These are phyloP conservation scores for Podospora australis DNA, from an alignment of 495 filamentous ascomycete genomes.

Conservation along the genomic window DNA sequence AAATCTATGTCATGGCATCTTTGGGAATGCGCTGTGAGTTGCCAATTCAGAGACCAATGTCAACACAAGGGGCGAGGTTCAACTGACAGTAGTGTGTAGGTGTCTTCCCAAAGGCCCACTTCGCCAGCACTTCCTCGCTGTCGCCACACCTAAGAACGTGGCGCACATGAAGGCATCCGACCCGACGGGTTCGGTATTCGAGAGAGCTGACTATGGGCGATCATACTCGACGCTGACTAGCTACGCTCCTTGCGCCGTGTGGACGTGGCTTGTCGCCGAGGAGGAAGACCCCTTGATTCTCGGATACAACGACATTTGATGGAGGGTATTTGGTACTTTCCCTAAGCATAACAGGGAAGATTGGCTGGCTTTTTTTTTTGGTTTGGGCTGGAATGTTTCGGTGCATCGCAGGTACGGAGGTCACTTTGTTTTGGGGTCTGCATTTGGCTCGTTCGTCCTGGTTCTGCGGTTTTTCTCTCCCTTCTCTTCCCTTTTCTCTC, in stretches of 20 bases:
- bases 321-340: no score
- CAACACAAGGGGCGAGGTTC: not conserved
- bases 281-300: slow-evolving; percentile 19
- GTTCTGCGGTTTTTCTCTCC: no score
- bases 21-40: slow-evolving; percentile 51
- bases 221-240: slow-evolving; percentile 23
- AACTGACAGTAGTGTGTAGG: slow-evolving; percentile 13
- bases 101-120: slow-evolving; percentile 21
- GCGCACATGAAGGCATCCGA: slow-evolving; percentile 41
- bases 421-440: no score
- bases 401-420: no score
- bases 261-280: slow-evolving; percentile 23
- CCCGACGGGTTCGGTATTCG: slow-evolving; percentile 18
- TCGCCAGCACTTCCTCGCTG: slow-evolving; percentile 46
- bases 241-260: slow-evolving; percentile 24
- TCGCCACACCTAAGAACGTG: slow-evolving; percentile 45
- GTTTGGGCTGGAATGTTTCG: no score
- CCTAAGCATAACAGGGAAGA: no score
- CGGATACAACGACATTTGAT: slow-evolving; percentile 25
- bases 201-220: slow-evolving; percentile 24
- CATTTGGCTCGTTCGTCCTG: no score
- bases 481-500: no score
- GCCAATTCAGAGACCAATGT: not conserved
- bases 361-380: no score
- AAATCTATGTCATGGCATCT: slow-evolving; percentile 58